Evolutionary conservation across 805 yeast genomes (phyloP), one percentile per base, ranked within the genome.

Genomic region (Wickerhamomyces bovis): DNA sequence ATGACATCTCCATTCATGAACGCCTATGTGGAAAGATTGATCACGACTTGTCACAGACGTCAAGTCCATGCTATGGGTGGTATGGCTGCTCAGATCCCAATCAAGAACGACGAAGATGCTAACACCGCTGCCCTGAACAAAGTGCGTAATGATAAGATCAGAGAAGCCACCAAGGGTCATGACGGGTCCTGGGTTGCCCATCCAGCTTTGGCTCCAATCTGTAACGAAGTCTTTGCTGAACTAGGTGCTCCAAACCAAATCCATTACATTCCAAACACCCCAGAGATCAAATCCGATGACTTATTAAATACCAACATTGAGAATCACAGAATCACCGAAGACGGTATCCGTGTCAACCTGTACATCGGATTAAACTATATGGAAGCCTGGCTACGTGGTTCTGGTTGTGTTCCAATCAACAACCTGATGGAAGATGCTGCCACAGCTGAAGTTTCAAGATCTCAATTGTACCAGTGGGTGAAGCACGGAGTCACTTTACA

Each of bases 101-200:
- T 85, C 68, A 85, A 85, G 66, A 75, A 79, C 51, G 89, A 85
- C 57, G 73, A 73, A 30, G 77, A 67, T 43, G 78, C 81, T 48
- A 85, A 85, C 67, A 70, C 72, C 39, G 67, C 69, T 43, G 92
- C 90, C 7, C 73, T 85, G 80, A 77, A 73, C 41, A 83, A 83
- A 55, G 94, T 85, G 43, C 76, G 78, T 55, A 77, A 72, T 62
- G 95, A 85, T 66, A 85, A 85, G 66, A 75, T 81, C 53, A 72
- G 94, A 59, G 95, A 85, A 66, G 83, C 84, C 41, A 66, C 71
- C 40, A 83, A 85, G 43, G 94, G 94, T 44, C 89, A 87, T 66
- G 94, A 85, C 68, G 89, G 94, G 43, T 83, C 92, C 47, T 85
- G 95, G 95, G 85, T 85, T 62, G 92, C 92, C 6, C 94, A 85